Base-by-base conservation (phyloP, 805 yeast species). In the Saccharomycopsis amapae region DNA sequence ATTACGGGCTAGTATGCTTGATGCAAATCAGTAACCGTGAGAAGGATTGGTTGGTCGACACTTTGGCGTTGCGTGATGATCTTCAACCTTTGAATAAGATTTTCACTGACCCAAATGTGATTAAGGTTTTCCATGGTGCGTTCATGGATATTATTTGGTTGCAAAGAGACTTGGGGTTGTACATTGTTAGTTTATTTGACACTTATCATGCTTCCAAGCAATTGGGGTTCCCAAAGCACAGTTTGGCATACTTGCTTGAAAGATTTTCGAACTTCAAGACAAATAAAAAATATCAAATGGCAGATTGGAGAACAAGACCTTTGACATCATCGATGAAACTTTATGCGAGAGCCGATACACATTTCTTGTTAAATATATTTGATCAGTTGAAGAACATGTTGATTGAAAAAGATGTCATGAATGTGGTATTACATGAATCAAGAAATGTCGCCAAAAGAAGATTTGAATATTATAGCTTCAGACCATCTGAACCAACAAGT, bases 121-220 rank as follows among this genome's bases (percentile, higher is more conserved):
- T 86, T 24, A 93, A 93, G 59, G 94, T 93, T 1, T 78, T 93
- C 54, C 99, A 93, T 62, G 99, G 99, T 50, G 96, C 98, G 0
- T 81, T 78, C 55, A 88, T 87, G 95, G 99, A 93, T 68, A 84
- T 93, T 3, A 80, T 87, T 38, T 93, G 99, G 99, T 68, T 93
- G 30, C 99, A 93, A 66, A 72, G 97, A 53, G 98, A 93, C 59
- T 71, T 93, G 46, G 99, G 99, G 0, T 62, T 93, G 7, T 93
- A 93, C 57, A 66, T 93, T 4, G 98, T 93, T 4, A 75, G 89
- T 37, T 63, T 93, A 24, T 90, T 93, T 61, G 99, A 93, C 62
- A 93, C 98, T 0, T 90, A 74, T 61, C 89, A 82, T 64, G 98
- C 98, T 0, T 78, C 96, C 0, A 78, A 76, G 51, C 77, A 75